Percentiles rank a stretch among this genome's conserved stretches.
Conservation (phyloP, 495 filamentous ascomycete species). For the Trichoderma gamsii region DNA sequence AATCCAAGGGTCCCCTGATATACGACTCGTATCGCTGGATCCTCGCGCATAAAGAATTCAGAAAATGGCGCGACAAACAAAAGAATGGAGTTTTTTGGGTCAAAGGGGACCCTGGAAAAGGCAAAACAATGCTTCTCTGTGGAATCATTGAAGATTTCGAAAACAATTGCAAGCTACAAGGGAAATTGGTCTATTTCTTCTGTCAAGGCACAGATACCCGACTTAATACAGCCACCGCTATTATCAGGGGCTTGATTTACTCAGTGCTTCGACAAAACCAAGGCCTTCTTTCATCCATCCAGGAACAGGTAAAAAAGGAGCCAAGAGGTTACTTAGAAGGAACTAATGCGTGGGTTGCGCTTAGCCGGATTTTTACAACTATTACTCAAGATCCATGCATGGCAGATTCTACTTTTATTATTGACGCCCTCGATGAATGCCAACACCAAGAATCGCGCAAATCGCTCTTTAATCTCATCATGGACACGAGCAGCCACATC, state of each 20-base stretch:
- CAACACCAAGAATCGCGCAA: background rate
- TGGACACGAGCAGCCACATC: background rate
- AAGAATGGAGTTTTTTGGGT: conserved; percentile 28
- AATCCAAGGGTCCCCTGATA: conserved; percentile 37
- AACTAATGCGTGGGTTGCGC: conserved; percentile 26
- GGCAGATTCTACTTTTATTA: conserved; percentile 13
- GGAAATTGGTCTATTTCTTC: conserved; percentile 41
- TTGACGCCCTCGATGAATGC: conserved; percentile 47
- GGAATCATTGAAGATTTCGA: conserved; percentile 34
- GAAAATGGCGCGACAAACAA: conserved; percentile 20
- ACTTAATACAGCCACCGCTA: conserved; percentile 37
- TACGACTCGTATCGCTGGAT: conserved; percentile 40
- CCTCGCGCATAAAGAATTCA: conserved; percentile 34
- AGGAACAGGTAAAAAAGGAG: conserved; percentile 23
- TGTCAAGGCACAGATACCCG: conserved; percentile 32
- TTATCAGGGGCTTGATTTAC: conserved; percentile 40
- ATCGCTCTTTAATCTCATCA: background rate
- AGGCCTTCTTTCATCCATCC: conserved; percentile 28
- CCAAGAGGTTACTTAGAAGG: conserved; percentile 29
- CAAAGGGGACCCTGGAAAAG: conserved; percentile 37
- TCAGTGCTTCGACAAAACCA: conserved; percentile 29
- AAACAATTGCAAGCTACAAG: background rate
- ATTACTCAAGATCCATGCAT: conserved; percentile 29
- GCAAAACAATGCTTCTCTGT: conserved; percentile 45
- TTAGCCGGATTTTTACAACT: conserved; percentile 27